phyloP scores from a whole-genome alignment of 768 basidiomycete species.

The Boletus subparvulus region DNA sequence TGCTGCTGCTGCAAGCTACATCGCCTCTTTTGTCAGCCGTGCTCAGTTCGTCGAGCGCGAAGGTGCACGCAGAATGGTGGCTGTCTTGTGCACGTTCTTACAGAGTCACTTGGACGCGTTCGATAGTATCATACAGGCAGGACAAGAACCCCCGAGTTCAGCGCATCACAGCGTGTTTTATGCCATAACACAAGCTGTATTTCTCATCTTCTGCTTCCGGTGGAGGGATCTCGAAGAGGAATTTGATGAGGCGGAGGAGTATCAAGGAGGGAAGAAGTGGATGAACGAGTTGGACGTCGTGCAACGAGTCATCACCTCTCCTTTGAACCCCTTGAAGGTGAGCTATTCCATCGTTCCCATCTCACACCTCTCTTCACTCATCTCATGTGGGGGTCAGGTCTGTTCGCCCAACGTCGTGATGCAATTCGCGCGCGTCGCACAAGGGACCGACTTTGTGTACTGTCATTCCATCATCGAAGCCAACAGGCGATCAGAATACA shows the following conservation, averaged over 20 bases:
- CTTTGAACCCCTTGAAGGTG: conserved; percentile 83
- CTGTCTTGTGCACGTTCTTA: conserved; percentile 85
- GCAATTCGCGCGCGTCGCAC: conserved; percentile 93
- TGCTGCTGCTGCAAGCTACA: conserved; percentile 90
- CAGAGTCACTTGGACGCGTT: conserved; percentile 73
- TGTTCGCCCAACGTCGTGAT: conserved; percentile 88
- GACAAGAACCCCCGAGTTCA: conserved; percentile 32
- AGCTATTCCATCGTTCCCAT: neutral
- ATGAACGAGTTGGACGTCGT: conserved; percentile 76
- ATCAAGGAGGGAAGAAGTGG: conserved; percentile 66
- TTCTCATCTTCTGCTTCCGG: conserved; percentile 96
- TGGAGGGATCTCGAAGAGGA: conserved; percentile 84
- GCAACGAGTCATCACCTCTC: conserved; percentile 75
- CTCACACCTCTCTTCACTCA: neutral
- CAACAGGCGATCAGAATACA: conserved; percentile 71
- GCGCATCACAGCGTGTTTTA: conserved; percentile 78
- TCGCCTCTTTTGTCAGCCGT: conserved; percentile 88
- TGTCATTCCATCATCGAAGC: conserved; percentile 89
- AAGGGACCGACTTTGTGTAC: conserved; percentile 88
- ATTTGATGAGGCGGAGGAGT: conserved; percentile 55
- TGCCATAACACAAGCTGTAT: conserved; percentile 86
- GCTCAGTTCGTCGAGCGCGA: conserved; percentile 82
- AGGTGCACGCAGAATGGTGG: conserved; percentile 68
- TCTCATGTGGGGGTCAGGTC: conserved; percentile 47
- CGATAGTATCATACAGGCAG: conserved; percentile 47